phyloP scores from a whole-genome alignment of 1,139 yeast species.

The Nematodospora anomalae region DNA sequence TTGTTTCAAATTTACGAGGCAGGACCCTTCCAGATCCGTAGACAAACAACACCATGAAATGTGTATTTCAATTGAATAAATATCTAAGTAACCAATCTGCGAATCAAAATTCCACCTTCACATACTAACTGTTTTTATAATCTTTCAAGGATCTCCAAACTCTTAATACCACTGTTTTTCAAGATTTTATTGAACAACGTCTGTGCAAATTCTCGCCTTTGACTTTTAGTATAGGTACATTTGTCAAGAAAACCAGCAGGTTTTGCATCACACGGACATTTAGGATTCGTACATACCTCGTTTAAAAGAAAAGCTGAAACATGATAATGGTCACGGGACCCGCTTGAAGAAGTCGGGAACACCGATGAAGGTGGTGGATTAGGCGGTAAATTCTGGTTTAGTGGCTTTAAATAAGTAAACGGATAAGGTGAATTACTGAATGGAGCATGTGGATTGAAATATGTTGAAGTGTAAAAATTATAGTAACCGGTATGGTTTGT shows the following conservation, averaged over 20 bases:
- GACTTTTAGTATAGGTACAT: not conserved
- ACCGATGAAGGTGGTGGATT: conserved; percentile 4
- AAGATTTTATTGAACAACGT: not conserved
- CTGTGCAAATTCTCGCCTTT: not conserved
- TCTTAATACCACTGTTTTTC: not conserved
- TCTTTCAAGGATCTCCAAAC: no score
- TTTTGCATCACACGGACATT: conserved; percentile 1
- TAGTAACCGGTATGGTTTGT: conserved; percentile 5
- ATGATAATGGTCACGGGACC: not conserved
- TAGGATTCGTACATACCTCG: conserved; percentile 1
- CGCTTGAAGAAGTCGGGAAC: not conserved
- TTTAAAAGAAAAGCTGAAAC: not conserved
- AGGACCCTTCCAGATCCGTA: no score
- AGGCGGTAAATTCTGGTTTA: not conserved
- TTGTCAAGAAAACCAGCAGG: conserved; percentile 1
- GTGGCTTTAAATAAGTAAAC: conserved; percentile 3
- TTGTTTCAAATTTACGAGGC: no score
- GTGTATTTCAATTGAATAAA: no score
- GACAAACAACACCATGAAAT: no score
- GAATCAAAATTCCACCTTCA: no score
- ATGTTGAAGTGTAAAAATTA: conserved; percentile 4
- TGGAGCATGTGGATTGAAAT: conserved; percentile 8
- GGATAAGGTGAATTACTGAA: conserved; percentile 8
- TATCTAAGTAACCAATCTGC: no score
- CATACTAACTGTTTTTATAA: no score